Conservation (phyloP, 768 basidiomycete species). For the Kwoniella newhampshirensis region DNA sequence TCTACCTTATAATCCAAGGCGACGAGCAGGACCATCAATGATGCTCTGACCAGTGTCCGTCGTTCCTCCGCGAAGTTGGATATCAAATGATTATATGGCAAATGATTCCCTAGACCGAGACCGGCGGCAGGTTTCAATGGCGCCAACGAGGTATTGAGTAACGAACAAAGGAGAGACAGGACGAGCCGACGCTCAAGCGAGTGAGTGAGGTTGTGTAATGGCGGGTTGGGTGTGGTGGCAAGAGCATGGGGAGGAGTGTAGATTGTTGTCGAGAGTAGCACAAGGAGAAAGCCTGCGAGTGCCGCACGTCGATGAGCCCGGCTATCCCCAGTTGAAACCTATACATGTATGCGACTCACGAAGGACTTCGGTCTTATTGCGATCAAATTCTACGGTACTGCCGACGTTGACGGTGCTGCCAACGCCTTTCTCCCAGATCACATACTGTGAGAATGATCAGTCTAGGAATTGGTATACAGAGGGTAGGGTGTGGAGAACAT, state of each 20-base stretch:
- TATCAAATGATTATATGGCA: conserved; percentile 86
- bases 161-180: conserved; percentile 87
- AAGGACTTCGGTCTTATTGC: conserved; percentile 83
- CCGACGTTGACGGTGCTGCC: conserved; percentile 79
- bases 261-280: conserved; percentile 86
- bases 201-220: conserved; percentile 72
- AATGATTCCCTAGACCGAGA: conserved; percentile 55
- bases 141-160: conserved; percentile 75
- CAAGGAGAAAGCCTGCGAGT: conserved; percentile 63
- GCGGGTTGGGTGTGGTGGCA: conserved; percentile 67
- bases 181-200: conserved; percentile 67
- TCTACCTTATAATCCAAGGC: conserved; percentile 50
- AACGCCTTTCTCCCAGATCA: conserved; percentile 82
- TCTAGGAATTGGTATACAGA: neutral
- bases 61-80: conserved; percentile 80
- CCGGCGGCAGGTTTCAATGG: conserved; percentile 19
- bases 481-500: conserved; percentile 10
- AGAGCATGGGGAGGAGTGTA: conserved; percentile 72
- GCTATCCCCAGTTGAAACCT: neutral
- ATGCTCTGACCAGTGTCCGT: conserved; percentile 69
- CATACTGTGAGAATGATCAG: conserved; percentile 37
- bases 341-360: conserved; percentile 54
- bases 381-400: conserved; percentile 64
- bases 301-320: too few relatives aligned
- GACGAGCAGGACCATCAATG: conserved; percentile 69